phyloP scores from a whole-genome alignment of 495 filamentous ascomycete genomes.

The Bacidia gigantensis region DNA sequence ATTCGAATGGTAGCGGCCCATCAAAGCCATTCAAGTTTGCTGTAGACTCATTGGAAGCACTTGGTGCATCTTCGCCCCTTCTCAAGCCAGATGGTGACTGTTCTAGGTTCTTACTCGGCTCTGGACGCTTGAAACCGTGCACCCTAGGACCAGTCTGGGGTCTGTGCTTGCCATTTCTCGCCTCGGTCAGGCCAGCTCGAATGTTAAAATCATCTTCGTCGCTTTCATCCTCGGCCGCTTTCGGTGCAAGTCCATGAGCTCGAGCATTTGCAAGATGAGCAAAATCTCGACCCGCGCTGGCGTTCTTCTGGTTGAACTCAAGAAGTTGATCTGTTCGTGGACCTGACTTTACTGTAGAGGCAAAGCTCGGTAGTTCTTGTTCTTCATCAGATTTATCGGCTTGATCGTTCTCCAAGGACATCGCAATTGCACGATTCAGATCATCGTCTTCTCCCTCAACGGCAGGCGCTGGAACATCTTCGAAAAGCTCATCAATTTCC shows the following conservation, averaged over 20 bases:
- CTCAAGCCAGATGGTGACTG: neutral
- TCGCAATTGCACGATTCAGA: constrained; percentile 63
- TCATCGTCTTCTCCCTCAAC: constrained; percentile 52
- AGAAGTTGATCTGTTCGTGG: constrained; percentile 15
- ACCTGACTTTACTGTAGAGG: constrained; percentile 4
- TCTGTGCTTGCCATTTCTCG: constrained; percentile 26
- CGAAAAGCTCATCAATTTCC: constrained; percentile 30
- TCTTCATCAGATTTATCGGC: constrained; percentile 11
- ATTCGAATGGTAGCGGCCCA: constrained; percentile 83
- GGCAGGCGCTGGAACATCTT: constrained; percentile 18
- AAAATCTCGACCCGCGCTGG: constrained; percentile 18
- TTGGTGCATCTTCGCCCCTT: constrained; percentile 14
- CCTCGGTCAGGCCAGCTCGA: constrained; percentile 41
- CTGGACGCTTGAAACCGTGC: constrained; percentile 7
- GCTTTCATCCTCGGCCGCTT: constrained; percentile 11
- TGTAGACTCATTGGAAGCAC: constrained; percentile 9
- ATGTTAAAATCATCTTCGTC: constrained; percentile 39
- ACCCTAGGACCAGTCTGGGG: constrained; percentile 10
- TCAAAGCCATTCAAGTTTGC: constrained; percentile 43
- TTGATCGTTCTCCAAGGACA: constrained; percentile 46
- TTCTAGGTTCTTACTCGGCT: neutral
- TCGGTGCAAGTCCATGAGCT: constrained; percentile 13
- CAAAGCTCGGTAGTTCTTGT: neutral
- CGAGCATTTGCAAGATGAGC: constrained; percentile 19
- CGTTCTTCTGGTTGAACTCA: constrained; percentile 18